Base-by-base conservation (phyloP, 495 filamentous ascomycete species). In the Patellaria atrata region DNA sequence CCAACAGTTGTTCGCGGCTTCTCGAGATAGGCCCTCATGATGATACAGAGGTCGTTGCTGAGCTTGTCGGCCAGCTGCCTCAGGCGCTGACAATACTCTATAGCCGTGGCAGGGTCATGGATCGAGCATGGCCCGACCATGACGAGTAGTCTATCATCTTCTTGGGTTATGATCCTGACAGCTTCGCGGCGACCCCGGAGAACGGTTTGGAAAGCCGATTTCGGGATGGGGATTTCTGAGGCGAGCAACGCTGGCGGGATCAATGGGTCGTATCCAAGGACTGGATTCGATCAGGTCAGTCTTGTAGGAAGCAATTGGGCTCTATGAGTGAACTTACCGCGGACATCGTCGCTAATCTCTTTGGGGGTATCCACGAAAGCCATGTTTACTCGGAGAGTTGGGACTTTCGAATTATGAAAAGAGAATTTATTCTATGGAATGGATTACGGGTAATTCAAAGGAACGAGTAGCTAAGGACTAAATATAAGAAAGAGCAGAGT, bases 11-110 rank as follows among this genome's bases (percentile, higher is more conserved):
- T 97, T 25, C 89, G 77, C 19, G 89, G 89, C 67, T 97, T 97
- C 70, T 97, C 89, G 14, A 97, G 79, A 66, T 97, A 97, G 53
- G 89, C 84, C 40, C 89, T 82, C 89, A 97, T 97, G 54, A 97
- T 77, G 52, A 97, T 77, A 45, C 73, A 76, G 22, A 97, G 67
- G 54, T 96, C 87, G 42, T 75, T 72, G 37, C 72, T 70, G 30
- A 93, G 75, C 60, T 75, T 77, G 18, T 71, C 65, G 18, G 79
- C 66, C 15, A 94, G 60, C 18, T 65, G 62, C 61, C 83, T 83
- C 24, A 97, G 65, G 24, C 76, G 73, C 19, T 61, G 48, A 45
- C 78, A 77, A 59, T 97, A 97, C 56, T 94, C 89, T 41, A 87
- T 67, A 2, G 89, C 89, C 8, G 72, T 74, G 15, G 65, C 73